phyloP scores from a whole-genome alignment of 352 stramenopile genomes.

The Globisporangium cystogenes region DNA sequence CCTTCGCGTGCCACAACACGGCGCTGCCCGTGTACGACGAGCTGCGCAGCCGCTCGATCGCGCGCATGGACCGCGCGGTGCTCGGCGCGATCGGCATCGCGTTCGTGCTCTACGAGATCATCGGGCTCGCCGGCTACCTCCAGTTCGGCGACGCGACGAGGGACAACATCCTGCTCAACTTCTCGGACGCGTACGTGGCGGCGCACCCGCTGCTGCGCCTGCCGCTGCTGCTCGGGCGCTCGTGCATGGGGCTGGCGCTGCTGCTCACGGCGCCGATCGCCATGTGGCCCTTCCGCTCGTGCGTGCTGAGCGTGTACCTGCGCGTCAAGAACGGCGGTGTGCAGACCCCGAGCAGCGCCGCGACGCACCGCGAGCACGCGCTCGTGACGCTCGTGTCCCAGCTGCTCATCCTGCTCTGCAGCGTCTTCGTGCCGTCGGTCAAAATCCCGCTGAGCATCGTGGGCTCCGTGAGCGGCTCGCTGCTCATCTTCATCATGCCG shows the following conservation, averaged over 20 bases:
- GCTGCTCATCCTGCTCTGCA: constrained; percentile 59
- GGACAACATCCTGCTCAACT: constrained; percentile 80
- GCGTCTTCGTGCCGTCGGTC: constrained; percentile 69
- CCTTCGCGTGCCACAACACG: constrained; percentile 77
- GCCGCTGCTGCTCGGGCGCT: constrained; percentile 50
- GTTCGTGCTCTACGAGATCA: constrained; percentile 66
- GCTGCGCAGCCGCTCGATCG: constrained; percentile 41
- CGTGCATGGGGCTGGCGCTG: constrained; percentile 61
- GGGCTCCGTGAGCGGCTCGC: constrained; percentile 56
- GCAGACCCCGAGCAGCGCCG: constrained; percentile 58
- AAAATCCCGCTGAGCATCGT: constrained; percentile 80
- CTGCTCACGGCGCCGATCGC: constrained; percentile 62
- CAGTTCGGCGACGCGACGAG: constrained; percentile 55
- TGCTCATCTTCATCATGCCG: constrained; percentile 81
- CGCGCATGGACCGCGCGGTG: constrained; percentile 62
- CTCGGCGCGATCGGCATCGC: constrained; percentile 50
- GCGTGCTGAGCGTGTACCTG: constrained; percentile 59
- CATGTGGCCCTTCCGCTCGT: constrained; percentile 78
- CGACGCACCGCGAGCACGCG: constrained; percentile 36
- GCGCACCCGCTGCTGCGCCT: constrained; percentile 30
- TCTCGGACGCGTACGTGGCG: constrained; percentile 50
- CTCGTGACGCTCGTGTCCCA: constrained; percentile 44
- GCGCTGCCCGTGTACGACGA: constrained; percentile 75
- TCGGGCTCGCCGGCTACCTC: constrained; percentile 65
- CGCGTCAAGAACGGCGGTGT: constrained; percentile 54